Base-by-base conservation (phyloP, 2,329 filamentous ascomycete genomes). In the Botrytis aclada region DNA sequence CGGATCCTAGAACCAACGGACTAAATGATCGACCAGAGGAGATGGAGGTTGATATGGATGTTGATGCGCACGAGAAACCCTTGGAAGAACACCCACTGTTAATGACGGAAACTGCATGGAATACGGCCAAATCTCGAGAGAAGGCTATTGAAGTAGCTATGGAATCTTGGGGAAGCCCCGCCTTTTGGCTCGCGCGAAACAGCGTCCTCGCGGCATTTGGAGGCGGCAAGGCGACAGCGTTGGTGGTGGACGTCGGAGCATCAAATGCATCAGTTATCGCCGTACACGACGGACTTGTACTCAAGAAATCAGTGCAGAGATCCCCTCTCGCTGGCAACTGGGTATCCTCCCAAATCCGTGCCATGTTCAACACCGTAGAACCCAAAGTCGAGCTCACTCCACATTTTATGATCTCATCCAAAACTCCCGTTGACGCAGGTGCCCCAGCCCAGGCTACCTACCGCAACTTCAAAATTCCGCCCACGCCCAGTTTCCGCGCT, bases 141-240 rank as follows among this genome's bases (percentile, higher is more conserved):
- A 97, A 96, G 88, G 91, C 92, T 58, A 95, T 98, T 79, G 96
- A 99, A 84, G 90, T 98, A 75, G 94, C 94, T 74, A 98, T 99
- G 91, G 96, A 99, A 86, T 93, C 90, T 80, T 99, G 96, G 94
- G 95, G 94, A 41, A 92, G 92, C 72, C 96, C 96, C 29, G 96
- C 96, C 8, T 98, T 98, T 83, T 99, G 95, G 88, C 86, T 98
- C 74, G 93, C 93, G 75, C 90, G 93, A 80, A 97, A 91, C 70
- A 94, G 95, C 39, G 95, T 98, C 61, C 88, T 98, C 81, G 91
- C 95, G 71, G 93, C 95, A 32, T 98, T 98, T 81, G 94, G 94
- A 29, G 92, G 94, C 25, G 96, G 96, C 76, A 98, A 98, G 83
- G 92, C 95, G 0, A 97, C 94, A 7, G 95, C 95, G 10, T 88